phyloP scores from a whole-genome alignment of 176 grass and related monocot genomes.

The Raddia distichophylla region DNA sequence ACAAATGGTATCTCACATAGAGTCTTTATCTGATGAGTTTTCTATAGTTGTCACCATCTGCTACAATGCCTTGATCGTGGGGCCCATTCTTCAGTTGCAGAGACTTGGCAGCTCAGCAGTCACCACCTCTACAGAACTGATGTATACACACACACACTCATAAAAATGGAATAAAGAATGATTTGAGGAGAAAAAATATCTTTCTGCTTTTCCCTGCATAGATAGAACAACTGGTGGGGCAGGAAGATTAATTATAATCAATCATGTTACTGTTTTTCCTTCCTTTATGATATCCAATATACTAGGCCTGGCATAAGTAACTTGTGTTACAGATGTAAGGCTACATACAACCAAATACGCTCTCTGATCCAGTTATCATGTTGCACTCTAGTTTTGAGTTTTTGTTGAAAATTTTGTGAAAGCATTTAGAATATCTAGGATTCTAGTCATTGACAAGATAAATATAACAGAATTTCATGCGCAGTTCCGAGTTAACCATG shows the following conservation, averaged over 20 bases:
- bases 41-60: constrained; percentile 50
- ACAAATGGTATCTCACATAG: constrained; percentile 19
- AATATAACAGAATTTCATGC: not conserved
- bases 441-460: not conserved
- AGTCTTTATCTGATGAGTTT: constrained; percentile 16
- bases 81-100: constrained; percentile 20
- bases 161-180: constrained; percentile 49
- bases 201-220: constrained; percentile 17
- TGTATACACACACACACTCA: constrained; percentile 24
- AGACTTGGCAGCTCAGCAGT: constrained; percentile 39
- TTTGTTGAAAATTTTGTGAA: not conserved
- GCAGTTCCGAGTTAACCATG: not conserved
- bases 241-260: constrained; percentile 38
- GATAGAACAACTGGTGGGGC: not conserved
- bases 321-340: not conserved
- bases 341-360: not conserved
- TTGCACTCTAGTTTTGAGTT: not conserved
- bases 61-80: constrained; percentile 32
- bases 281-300: constrained; percentile 4
- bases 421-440: not conserved
- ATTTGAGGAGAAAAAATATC: constrained; percentile 24
- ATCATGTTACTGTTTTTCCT: not conserved
- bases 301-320: not conserved
- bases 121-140: constrained; percentile 16
- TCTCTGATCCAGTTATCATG: constrained; percentile 4